Conservation (phyloP, 2,329 filamentous ascomycete species). For the Neofusicoccum ribis region DNA sequence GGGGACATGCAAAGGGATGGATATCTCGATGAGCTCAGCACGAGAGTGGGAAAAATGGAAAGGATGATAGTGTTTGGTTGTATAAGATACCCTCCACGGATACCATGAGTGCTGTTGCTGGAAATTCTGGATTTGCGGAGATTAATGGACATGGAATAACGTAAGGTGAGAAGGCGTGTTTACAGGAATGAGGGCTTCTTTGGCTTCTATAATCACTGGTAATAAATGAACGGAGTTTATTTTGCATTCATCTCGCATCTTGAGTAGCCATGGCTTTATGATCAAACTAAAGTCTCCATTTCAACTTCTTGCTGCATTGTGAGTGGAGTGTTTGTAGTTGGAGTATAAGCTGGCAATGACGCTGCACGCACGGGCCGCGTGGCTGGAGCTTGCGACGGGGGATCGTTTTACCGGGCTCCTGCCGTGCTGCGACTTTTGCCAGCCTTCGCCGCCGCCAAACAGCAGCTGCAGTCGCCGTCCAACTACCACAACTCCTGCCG, state of each 20-base stretch:
- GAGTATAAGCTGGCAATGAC: no score
- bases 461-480: not conserved
- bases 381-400: not conserved
- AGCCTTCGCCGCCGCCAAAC: not conserved
- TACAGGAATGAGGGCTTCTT: no score
- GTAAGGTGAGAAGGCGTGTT: no score
- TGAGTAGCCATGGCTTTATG: no score
- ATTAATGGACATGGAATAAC: not conserved
- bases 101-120: not conserved
- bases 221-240: no score
- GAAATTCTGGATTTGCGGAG: not conserved
- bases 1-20: not conserved
- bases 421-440: slow-evolving; percentile 1
- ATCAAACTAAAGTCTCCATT: no score
- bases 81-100: slow-evolving; percentile 7
- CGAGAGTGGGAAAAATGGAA: not conserved
- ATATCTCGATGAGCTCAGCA: not conserved
- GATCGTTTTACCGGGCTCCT: not conserved
- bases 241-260: no score
- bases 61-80: not conserved
- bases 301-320: no score
- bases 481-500: not conserved
- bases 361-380: not conserved
- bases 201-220: no score
- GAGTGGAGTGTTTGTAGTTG: no score